Base-by-base conservation (phyloP, 2,329 filamentous ascomycete genomes). In the Zasmidium citrigriseum region DNA sequence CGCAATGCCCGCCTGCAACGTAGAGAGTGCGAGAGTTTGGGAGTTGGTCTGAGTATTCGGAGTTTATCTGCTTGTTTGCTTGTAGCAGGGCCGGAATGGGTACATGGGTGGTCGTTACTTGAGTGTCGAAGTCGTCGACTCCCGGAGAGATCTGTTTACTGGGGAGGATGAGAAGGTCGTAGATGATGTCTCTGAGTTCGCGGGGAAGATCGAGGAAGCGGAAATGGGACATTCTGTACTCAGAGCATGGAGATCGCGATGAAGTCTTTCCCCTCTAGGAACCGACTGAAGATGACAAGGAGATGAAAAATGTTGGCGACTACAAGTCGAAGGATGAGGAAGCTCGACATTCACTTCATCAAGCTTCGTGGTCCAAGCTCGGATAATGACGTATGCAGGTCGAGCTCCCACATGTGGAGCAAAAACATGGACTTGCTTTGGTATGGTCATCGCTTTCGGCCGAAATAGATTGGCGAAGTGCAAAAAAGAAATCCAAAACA, bases 171-270 rank as follows among this genome's bases (percentile, higher is more conserved):
- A 24, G 24, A 7, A 11, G n/a, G 14, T 20, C 23, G 20, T 54
- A 54, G 7, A 54, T 29, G 38, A 24, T 41, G 21, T 54, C 41
- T 10, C 51, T 21, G 14, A 54, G 44, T 24, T 54, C 51, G 9
- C 51, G 38, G 10, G 51, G 41, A 18, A 54, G 41, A 22, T 46
- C 14, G 7, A 54, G 24, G 23, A 54, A 20, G 18, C 21, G 51
- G 23, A 54, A 54, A 41, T 9, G 34, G 14, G 34, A 29, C 27
- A 29, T 29, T 7, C 27, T 29, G 7, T 14, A 7, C 7, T 29
- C 27, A 7, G 7, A 14, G 7, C 27, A 29, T 29, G 7, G 14
- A 29, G 27, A 29, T 29, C 12, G 34, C 16, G 14, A n/a, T 41
- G 34, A 16, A n/a, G n/a, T n/a, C n/a, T n/a, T n/a, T n/a, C 7